A percentile compares a stretch with the other conserved stretches of the same genome.
Conservation (phyloP, 1,284 basidiomycete genomes). For the Vanrija sp. region DNA sequence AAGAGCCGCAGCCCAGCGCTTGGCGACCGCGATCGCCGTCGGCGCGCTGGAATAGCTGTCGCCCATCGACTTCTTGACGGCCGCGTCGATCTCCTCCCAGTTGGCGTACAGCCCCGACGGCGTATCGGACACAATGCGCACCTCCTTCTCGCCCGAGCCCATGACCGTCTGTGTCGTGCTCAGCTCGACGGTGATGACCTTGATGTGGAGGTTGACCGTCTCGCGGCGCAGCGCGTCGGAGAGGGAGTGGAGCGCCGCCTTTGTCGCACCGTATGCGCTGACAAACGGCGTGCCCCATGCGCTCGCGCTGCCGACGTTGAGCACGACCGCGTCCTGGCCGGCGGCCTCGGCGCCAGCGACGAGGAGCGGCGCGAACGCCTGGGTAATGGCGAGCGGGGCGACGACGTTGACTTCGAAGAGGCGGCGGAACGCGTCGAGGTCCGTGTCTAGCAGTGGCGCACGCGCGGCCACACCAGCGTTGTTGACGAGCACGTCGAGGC, state of each 20-base stretch:
- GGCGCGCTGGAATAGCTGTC: not conserved
- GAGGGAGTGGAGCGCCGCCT: slow-evolving; percentile 10
- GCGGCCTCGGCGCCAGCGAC: not conserved
- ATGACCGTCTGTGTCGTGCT: not conserved
- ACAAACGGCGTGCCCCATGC: too few species aligned
- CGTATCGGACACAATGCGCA: not conserved
- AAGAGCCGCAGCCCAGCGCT: not conserved
- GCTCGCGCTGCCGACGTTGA: too few species aligned
- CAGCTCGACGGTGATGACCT: slow-evolving; percentile 1
- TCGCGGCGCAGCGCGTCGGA: slow-evolving; percentile 16
- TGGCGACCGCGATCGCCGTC: not conserved
- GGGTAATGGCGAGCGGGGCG: slow-evolving; percentile 17
- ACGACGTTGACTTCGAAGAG: slow-evolving; percentile 28
- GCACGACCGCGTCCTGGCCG: not conserved
- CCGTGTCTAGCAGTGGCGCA: slow-evolving; percentile 2
- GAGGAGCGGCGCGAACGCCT: slow-evolving; percentile 16
- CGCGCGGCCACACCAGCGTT: not conserved
- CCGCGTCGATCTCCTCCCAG: not conserved
- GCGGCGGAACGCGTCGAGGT: slow-evolving; percentile 1
- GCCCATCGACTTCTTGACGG: not conserved
- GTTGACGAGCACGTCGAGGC: slow-evolving; percentile 15
- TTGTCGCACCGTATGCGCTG: too few species aligned
- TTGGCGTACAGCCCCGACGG: not conserved
- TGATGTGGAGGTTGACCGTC: slow-evolving; percentile 9
- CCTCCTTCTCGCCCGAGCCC: not conserved